Base-by-base conservation (phyloP, 805 yeast species). In the Lipomyces japonicus region DNA sequence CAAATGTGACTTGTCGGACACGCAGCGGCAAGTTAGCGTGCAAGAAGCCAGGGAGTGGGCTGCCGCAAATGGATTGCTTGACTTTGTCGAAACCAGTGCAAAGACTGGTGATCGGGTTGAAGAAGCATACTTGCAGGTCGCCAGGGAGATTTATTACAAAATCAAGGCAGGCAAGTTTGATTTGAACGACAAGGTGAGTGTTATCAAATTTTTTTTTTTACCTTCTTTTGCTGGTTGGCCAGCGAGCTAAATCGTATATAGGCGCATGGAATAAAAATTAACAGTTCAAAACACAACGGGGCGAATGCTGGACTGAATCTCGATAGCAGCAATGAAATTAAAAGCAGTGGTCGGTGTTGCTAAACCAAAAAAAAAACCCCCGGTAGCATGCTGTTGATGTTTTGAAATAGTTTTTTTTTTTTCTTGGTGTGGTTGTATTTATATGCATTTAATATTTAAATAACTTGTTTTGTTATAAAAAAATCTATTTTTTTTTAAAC, bases 81-180 rank as follows among this genome's bases (percentile, higher is more conserved):
- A 58, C 7, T 75, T 73, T 60, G 66, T 69, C 16, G 79, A 68
- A 49, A 79, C 86, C 2, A 78, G 85, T 60, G 86, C 91, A 9
- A 84, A 81, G 62, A 69, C 75, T 2, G 87, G 87, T 4, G 69
- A 70, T 14, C 81, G 84, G 14, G 74, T 86, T 0, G 60, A 60
- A 2, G 66, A 74, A 35, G 64, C 77, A 22, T 76, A 75, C 55
- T 58, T 58, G n/a, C 55, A 57, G 10, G 66, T 67, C 6, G 71
- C 71, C 10, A 54, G 58, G 26, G 58, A 59, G 48, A 67, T 67
- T 22, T 63, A 67, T 46, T 40, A 55, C 35, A 67, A 65, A 48
- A 67, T 66, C 30, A 55, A 59, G 32, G 55, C 49, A 6, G 70
- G 70, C 18, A 52, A 56, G 54, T 58, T 60, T 32, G 63, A 67